phyloP scores from a whole-genome alignment of 1,139 yeast species.

The Yamadazyma atlantica region DNA sequence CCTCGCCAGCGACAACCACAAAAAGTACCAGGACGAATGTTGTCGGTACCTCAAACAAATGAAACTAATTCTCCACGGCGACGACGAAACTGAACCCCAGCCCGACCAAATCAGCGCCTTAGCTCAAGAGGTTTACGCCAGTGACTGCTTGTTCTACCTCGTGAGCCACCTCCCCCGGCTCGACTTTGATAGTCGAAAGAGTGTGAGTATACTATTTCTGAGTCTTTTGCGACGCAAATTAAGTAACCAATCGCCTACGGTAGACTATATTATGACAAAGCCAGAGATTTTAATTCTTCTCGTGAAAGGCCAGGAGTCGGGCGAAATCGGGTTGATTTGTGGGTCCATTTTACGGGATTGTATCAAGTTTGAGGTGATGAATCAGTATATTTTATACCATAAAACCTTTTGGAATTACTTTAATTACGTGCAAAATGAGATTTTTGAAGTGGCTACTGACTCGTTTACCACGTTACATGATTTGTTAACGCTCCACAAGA shows the following conservation, averaged over 20 bases:
- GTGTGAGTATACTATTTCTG: conserved; percentile 70
- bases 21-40: conserved; percentile 74
- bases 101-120: conserved; percentile 74
- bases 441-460: conserved; percentile 90
- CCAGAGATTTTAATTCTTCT: conserved; percentile 66
- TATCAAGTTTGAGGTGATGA: conserved; percentile 72
- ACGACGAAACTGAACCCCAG: conserved; percentile 64
- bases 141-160: conserved; percentile 66
- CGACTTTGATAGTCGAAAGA: conserved; percentile 89
- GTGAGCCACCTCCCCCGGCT: conserved; percentile 58
- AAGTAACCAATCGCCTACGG: conserved; percentile 80
- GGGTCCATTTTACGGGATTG: conserved; percentile 87
- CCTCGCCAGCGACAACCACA: conserved; percentile 49
- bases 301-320: conserved; percentile 67
- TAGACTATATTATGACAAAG: conserved; percentile 68
- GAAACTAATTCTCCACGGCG: conserved; percentile 71
- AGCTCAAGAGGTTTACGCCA: conserved; percentile 74
- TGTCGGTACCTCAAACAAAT: conserved; percentile 66
- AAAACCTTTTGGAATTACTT: conserved; percentile 80
- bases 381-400: conserved; percentile 53
- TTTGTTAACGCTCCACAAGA: conserved; percentile 66
- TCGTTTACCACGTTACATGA: conserved; percentile 77
- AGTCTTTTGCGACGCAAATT: conserved; percentile 78
- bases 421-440: conserved; percentile 68
- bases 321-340: conserved; percentile 70